A percentile compares a stretch with the other conserved stretches of the same genome.
Conservation (phyloP, 495 filamentous ascomycete species). For the Hypoxylon trugodes region DNA sequence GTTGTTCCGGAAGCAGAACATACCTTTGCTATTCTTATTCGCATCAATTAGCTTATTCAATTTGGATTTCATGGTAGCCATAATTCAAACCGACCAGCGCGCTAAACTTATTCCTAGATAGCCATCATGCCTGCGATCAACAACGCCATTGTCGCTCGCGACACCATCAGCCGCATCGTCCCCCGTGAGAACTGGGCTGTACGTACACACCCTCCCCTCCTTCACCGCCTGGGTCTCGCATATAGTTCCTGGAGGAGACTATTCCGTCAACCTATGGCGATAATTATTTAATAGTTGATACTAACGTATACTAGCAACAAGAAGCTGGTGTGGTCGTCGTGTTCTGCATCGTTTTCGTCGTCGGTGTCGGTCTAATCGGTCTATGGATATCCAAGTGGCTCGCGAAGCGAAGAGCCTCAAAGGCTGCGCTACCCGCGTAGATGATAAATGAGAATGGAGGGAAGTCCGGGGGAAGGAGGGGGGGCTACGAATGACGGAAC, state of each 20-base stretch:
- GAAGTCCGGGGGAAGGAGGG: slow-evolving; percentile 17
- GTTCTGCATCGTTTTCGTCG: slow-evolving; percentile 65
- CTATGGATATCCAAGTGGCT: slow-evolving; percentile 58
- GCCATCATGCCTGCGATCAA: slow-evolving; percentile 58
- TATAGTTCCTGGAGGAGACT: not conserved
- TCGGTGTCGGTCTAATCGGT: slow-evolving; percentile 55
- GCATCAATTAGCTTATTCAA: slow-evolving; percentile 7
- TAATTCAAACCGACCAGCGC: not conserved
- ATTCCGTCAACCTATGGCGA: not conserved
- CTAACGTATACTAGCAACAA: slow-evolving; percentile 36
- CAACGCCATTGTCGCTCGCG: slow-evolving; percentile 57
- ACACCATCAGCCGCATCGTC: slow-evolving; percentile 52
- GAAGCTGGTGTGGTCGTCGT: slow-evolving; percentile 67
- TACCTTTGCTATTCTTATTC: too few relatives aligned
- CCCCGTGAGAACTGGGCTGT: slow-evolving; percentile 60
- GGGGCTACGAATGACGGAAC: slow-evolving; percentile 22
- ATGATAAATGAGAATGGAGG: slow-evolving; percentile 16
- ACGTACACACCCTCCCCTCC: slow-evolving; percentile 4
- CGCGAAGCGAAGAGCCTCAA: slow-evolving; percentile 48
- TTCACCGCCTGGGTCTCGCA: not conserved
- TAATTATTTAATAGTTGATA: not conserved
- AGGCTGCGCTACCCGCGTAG: slow-evolving; percentile 38
- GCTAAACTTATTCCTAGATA: slow-evolving; percentile 29
- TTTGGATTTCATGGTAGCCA: not conserved
- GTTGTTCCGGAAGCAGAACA: not conserved